Percentiles rank a stretch among this genome's conserved stretches.
Evolutionary conservation across 192 early-diverging fungal genomes (phyloP).

Genomic region (Phycomyces blakesleeanus): DNA sequence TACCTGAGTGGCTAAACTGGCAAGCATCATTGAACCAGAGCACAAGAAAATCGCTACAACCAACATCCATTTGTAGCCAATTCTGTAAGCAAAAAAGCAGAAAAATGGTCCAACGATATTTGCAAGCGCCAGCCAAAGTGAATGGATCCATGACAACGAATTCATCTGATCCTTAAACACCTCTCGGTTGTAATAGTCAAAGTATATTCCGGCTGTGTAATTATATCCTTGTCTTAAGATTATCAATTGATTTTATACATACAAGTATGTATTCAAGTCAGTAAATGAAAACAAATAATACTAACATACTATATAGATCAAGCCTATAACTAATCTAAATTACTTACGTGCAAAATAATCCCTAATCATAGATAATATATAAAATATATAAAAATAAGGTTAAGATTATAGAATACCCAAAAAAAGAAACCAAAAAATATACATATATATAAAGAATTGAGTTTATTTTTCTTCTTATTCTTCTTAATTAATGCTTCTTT

Average conservation of each 20-base stretch:
- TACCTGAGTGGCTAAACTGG: conserved; percentile 16
- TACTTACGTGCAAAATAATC: conserved; percentile 20
- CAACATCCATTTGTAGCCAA: conserved; percentile 22
- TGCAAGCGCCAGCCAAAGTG: conserved; percentile 13
- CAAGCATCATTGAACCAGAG: conserved; percentile 16
- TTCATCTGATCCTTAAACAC: conserved; percentile 18
- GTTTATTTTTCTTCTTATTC: too few species aligned
- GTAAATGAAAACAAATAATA: too few species aligned
- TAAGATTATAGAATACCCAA: not conserved
- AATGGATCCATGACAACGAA: conserved; percentile 22
- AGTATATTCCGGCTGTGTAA: conserved; percentile 14
- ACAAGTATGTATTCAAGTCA: too few species aligned
- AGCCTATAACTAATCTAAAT: not conserved
- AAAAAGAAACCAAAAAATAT: not conserved
- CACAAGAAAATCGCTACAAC: conserved; percentile 12
- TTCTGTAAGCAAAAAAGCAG: conserved; percentile 7
- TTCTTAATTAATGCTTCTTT: too few species aligned
- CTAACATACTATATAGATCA: not conserved
- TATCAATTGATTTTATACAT: too few species aligned
- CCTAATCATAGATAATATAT: conserved; percentile 12
- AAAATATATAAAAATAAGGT: conserved; percentile 3
- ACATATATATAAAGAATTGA: too few species aligned
- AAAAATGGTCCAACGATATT: conserved; percentile 12
- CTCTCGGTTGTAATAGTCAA: conserved; percentile 18
- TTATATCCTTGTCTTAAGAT: conserved; percentile 2